phyloP scores from a whole-genome alignment of 352 stramenopile genomes.

The Phytophthora brassicae region DNA sequence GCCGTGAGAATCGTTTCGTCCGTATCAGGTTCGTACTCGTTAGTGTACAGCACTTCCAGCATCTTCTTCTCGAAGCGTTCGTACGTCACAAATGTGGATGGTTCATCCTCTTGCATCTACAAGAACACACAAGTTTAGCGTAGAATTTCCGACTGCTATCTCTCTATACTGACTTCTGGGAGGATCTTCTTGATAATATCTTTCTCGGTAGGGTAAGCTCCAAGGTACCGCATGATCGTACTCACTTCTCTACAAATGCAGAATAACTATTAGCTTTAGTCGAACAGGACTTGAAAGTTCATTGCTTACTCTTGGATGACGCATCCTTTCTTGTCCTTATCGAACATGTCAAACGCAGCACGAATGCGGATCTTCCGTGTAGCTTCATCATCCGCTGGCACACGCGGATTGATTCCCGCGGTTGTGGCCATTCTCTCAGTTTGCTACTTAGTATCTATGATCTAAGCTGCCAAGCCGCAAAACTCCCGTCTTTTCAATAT shows the following conservation, averaged over 20 bases:
- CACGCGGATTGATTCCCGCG: constrained; percentile 42
- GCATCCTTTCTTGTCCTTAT: constrained; percentile 91
- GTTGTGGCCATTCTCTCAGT: constrained; percentile 36
- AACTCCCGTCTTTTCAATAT: constrained; percentile 8
- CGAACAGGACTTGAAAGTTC: background rate
- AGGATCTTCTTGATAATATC: constrained; percentile 92
- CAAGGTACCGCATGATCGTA: constrained; percentile 91
- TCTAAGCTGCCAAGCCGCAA: background rate
- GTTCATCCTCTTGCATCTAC: constrained; percentile 90
- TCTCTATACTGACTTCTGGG: constrained; percentile 54
- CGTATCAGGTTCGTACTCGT: constrained; percentile 88
- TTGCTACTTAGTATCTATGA: too few relatives aligned
- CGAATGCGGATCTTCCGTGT: constrained; percentile 65
- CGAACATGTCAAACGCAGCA: constrained; percentile 89
- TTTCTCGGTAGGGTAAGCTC: constrained; percentile 88
- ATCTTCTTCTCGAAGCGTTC: constrained; percentile 93
- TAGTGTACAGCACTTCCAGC: constrained; percentile 89
- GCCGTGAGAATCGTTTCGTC: constrained; percentile 87
- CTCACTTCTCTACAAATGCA: constrained; percentile 74
- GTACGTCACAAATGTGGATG: constrained; percentile 88
- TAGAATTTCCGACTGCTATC: background rate
- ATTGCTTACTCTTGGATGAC: constrained; percentile 80
- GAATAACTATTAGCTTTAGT: too few relatives aligned
- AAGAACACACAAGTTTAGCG: background rate
- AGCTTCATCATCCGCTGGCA: constrained; percentile 40